Percentiles rank a stretch among this genome's conserved stretches.
Evolutionary conservation across 139 green algal genomes (phyloP).

Genomic region (Tetraselmis chui): DNA sequence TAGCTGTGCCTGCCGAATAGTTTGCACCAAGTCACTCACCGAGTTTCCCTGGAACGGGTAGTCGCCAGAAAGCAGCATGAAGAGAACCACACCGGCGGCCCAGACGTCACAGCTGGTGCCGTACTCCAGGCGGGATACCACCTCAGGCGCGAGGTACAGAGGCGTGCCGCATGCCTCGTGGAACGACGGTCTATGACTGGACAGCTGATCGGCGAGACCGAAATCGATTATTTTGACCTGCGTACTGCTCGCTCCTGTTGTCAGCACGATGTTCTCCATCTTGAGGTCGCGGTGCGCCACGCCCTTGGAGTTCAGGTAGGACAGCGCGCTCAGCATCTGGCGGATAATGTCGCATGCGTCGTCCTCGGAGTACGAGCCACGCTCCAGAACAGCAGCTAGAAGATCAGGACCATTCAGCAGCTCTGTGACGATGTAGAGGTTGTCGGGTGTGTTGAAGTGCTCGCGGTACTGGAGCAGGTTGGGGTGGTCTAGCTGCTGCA

Average conservation of each 20-base stretch:
- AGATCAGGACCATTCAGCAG: not conserved
- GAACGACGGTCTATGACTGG: not conserved
- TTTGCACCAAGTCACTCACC: not conserved
- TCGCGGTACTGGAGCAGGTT: not conserved
- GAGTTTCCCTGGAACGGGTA: not conserved
- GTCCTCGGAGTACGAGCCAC: not conserved
- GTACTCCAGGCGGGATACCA: not conserved
- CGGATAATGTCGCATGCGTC: not conserved
- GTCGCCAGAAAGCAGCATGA: not conserved
- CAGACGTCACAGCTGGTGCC: not conserved
- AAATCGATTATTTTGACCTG: not conserved
- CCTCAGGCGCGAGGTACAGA: not conserved
- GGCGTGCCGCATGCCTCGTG: not conserved
- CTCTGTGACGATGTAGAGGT: not conserved
- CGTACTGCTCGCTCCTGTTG: not conserved
- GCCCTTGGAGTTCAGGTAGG: not conserved
- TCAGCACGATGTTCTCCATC: not conserved
- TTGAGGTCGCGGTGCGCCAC: not conserved
- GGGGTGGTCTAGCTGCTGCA: not conserved
- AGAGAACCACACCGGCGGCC: not conserved
- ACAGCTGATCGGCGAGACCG: not conserved
- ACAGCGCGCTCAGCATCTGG: not conserved
- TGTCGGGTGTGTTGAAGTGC: not conserved
- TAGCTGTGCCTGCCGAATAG: not conserved
- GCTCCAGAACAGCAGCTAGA: not conserved